Evolutionary conservation across 1,139 yeast genomes (phyloP).

Genomic region (Sugiyamaella pinicola): DNA sequence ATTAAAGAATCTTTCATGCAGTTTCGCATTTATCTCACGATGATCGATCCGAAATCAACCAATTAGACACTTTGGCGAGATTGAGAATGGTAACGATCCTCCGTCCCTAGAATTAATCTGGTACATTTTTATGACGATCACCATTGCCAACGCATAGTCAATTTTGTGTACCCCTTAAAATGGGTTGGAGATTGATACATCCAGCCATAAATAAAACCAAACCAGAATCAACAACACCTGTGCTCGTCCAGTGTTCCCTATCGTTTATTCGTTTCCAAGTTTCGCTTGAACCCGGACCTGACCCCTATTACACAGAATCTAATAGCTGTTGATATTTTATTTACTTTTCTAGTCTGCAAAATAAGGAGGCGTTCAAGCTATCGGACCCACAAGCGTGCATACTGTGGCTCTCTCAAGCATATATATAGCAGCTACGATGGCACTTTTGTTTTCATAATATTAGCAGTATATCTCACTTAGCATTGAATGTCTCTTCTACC

Average conservation of each 20-base stretch:
- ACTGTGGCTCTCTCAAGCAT: neutral
- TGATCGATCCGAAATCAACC: neutral
- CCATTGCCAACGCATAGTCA: neutral
- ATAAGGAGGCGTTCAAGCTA: neutral
- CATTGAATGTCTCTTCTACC: slow-evolving; percentile 4
- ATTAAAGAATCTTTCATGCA: neutral
- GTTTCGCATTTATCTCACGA: no score
- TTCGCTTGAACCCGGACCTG: no score
- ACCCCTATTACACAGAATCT: no score
- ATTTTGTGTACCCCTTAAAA: slow-evolving; percentile 6
- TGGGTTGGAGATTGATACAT: neutral
- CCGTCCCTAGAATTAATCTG: neutral
- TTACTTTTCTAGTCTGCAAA: neutral
- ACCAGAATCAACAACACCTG: no score
- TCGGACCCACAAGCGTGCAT: slow-evolving; percentile 1
- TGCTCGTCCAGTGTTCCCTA: no score
- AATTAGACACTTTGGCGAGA: slow-evolving; percentile 4
- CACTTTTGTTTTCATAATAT: no score
- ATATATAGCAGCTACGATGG: neutral
- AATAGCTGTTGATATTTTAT: no score
- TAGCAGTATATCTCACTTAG: no score
- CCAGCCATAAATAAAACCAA: no score
- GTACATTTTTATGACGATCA: neutral
- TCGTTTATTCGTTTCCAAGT: no score
- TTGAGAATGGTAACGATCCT: neutral